phyloP scores from a whole-genome alignment of 2,329 filamentous ascomycete genomes.

The Exophiala sp. region DNA sequence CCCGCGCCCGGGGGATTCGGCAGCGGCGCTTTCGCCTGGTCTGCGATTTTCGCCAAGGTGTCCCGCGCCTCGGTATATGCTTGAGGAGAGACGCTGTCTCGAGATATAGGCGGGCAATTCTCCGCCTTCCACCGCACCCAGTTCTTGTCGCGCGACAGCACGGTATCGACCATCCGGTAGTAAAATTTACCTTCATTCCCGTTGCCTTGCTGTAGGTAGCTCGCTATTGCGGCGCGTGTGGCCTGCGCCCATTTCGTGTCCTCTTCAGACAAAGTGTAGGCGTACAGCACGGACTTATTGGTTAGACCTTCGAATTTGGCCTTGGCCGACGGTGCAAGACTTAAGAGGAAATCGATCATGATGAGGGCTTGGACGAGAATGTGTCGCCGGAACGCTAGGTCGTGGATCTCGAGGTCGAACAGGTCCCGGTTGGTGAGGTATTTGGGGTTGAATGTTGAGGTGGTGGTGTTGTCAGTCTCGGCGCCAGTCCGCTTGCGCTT shows the following conservation, averaged over 20 bases:
- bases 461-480: conserved; percentile 26
- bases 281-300: conserved; percentile 86
- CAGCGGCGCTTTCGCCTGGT: conserved; percentile 64
- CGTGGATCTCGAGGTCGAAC: conserved; percentile 93
- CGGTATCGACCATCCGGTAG: conserved; percentile 93
- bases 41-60: conserved; percentile 62
- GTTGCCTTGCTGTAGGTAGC: conserved; percentile 63
- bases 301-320: conserved; percentile 68
- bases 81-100: conserved; percentile 64
- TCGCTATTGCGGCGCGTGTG: conserved; percentile 74
- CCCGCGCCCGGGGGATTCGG: conserved; percentile 68
- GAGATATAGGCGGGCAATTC: conserved; percentile 82
- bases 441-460: conserved; percentile 87
- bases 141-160: conserved; percentile 92
- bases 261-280: conserved; percentile 72
- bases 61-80: conserved; percentile 68
- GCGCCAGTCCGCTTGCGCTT: conserved; percentile 69
- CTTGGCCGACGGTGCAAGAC: conserved; percentile 76
- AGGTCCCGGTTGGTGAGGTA: conserved; percentile 96
- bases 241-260: conserved; percentile 81
- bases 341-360: conserved; percentile 91
- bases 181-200: conserved; percentile 87
- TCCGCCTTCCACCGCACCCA: conserved; percentile 99
- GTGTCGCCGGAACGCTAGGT: conserved; percentile 89
- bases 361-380: conserved; percentile 95